Conservation (phyloP, 73 alveolate genomes). For the Durusdinium trenchii region DNA sequence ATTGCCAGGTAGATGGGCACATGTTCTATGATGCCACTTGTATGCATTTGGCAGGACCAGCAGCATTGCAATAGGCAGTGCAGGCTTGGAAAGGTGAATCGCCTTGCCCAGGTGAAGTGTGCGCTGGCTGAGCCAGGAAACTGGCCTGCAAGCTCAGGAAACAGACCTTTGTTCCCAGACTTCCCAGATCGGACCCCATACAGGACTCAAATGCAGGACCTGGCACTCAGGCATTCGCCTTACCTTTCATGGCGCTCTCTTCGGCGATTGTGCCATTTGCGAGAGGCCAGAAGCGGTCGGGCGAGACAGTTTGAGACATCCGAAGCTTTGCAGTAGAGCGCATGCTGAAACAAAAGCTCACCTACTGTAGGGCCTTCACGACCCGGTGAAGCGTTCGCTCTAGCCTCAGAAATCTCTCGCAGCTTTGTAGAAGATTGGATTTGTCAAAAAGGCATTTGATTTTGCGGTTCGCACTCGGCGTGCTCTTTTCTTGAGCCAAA, state of each 20-base stretch:
- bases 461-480: too few species aligned
- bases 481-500: too few species aligned
- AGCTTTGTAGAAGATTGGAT: too few species aligned
- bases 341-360: neutral
- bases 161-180: too few species aligned
- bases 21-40: conserved; percentile 70
- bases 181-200: too few species aligned
- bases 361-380: conserved; percentile 34
- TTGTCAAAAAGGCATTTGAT: too few species aligned
- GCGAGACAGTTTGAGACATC: neutral
- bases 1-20: conserved; percentile 91
- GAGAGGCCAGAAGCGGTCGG: conserved; percentile 14
- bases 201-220: too few species aligned
- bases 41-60: neutral
- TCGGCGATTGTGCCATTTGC: conserved; percentile 64
- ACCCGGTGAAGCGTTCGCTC: conserved; percentile 23
- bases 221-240: conserved; percentile 69
- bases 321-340: neutral
- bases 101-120: conserved; percentile 20
- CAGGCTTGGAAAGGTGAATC: neutral
- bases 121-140: conserved; percentile 76
- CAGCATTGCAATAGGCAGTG: neutral
- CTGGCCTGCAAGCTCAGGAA: neutral
- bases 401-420: neutral
- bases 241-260: conserved; percentile 66